Base-by-base conservation (phyloP, 768 basidiomycete genomes). In the Neoboletus subvelutipes region DNA sequence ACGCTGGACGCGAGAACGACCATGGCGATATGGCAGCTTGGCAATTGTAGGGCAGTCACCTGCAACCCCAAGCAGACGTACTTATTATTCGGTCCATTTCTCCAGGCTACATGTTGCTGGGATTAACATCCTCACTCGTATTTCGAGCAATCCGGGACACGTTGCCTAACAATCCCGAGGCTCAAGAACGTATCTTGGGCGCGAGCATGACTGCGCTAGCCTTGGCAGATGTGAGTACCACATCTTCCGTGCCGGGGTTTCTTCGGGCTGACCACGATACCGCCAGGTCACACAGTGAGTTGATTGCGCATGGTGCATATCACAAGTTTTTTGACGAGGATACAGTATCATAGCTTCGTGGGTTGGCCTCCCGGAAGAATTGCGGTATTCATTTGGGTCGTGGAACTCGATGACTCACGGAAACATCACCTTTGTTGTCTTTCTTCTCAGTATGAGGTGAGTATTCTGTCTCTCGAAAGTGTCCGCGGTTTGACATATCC, bases 331-430 rank as follows among this genome's bases (percentile, higher is more conserved):
- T 40, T 66, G 40, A 54, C 34, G 61, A 31, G 59, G 52, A 49
- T 40, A 41, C 59, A 91, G 90, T 65, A 80, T 91, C 59, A 65
- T 74, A 18, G 78, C 76, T 33, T 83, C 85, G 17, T 79, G 84
- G 63, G 52, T 82, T 39, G 80, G 80, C 9, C 78, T 90, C 29
- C 90, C 90, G 1, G 61, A 71, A 34, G 74, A 80, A 28, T 69
- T 88, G 59, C 78, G 77, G 47, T 84, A 77, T 56, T 72, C 76
- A 28, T 74, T 81, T 36, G 67, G 67, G 9, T 63, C 66, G 15
- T 92, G 89, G 90, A 91, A 90, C 69, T 66, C 77, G 28, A 86
- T 82, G 77, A 87, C 84, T 0, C 89, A 91, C 61, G 90, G 89
- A 34, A 92, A 91, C 64, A 85, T 90, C 65, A 84, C 87, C 4